Evolutionary conservation across 805 yeast species (phyloP).

Genomic region (Yamadazyma endophytica): DNA sequence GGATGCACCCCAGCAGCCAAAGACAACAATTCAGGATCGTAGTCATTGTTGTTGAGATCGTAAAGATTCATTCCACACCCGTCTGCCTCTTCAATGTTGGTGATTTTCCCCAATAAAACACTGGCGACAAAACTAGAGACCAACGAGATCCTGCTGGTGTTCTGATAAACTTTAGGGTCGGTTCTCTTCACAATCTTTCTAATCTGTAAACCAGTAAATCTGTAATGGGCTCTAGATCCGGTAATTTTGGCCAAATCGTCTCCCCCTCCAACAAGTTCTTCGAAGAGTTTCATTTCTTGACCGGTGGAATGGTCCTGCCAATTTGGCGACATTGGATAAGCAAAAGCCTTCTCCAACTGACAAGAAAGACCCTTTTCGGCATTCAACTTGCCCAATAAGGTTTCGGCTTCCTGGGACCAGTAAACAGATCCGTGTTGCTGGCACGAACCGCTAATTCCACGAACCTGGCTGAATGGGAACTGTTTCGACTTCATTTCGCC

Average conservation of each 20-base stretch:
- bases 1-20: constrained; percentile 51
- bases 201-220: constrained; percentile 92
- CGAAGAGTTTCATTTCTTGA: constrained; percentile 59
- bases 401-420: constrained; percentile 55
- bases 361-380: constrained; percentile 31
- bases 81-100: constrained; percentile 74
- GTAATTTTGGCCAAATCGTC: constrained; percentile 67
- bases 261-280: constrained; percentile 48
- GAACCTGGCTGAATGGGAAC: constrained; percentile 58
- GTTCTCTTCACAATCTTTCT: constrained; percentile 59
- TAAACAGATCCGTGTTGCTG: constrained; percentile 92
- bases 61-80: constrained; percentile 93
- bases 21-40: constrained; percentile 53
- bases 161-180: constrained; percentile 44
- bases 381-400: constrained; percentile 35
- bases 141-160: constrained; percentile 62
- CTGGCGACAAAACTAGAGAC: constrained; percentile 78
- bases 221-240: constrained; percentile 83
- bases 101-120: constrained; percentile 59
- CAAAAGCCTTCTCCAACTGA: constrained; percentile 51
- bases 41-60: constrained; percentile 56
- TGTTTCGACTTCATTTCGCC: constrained; percentile 42
- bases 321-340: constrained; percentile 70
- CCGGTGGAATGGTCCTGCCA: constrained; percentile 95
- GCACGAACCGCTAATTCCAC: constrained; percentile 76